These are phyloP conservation scores for Salix caprea DNA, from an alignment of 345 rosid species.

Conservation along the genomic window DNA sequence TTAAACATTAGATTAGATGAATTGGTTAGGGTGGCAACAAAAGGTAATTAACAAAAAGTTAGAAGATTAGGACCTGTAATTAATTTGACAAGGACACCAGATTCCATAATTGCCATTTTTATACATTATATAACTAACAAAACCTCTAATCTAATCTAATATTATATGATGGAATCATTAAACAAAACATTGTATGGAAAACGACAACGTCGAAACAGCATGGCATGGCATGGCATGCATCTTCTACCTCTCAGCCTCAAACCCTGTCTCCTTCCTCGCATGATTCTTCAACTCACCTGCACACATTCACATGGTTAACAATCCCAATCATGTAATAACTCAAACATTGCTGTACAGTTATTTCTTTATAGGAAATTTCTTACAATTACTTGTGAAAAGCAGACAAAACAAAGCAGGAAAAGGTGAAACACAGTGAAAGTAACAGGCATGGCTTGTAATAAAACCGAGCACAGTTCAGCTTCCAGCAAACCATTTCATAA, in stretches of 20 bases:
- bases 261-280: conserved; percentile 48
- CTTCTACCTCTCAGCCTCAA: conserved; percentile 43
- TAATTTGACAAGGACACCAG: conserved; percentile 14
- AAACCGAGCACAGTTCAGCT: background rate
- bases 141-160: background rate
- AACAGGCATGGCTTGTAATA: background rate
- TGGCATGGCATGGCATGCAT: background rate
- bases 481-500: background rate
- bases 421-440: conserved; percentile 8
- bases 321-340: background rate
- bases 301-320: conserved; percentile 11
- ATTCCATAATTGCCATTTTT: conserved; percentile 22
- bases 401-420: background rate
- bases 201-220: conserved; percentile 18
- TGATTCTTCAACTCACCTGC: conserved; percentile 51
- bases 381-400: background rate
- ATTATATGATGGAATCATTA: background rate
- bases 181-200: background rate
- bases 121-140: background rate
- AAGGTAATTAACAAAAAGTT: background rate
- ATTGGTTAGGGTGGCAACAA: background rate
- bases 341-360: background rate
- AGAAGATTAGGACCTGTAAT: conserved; percentile 6
- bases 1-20: background rate
- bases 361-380: background rate